Evolutionary conservation across 805 yeast genomes (phyloP).

Genomic region (Zygosaccharomyces bailii): DNA sequence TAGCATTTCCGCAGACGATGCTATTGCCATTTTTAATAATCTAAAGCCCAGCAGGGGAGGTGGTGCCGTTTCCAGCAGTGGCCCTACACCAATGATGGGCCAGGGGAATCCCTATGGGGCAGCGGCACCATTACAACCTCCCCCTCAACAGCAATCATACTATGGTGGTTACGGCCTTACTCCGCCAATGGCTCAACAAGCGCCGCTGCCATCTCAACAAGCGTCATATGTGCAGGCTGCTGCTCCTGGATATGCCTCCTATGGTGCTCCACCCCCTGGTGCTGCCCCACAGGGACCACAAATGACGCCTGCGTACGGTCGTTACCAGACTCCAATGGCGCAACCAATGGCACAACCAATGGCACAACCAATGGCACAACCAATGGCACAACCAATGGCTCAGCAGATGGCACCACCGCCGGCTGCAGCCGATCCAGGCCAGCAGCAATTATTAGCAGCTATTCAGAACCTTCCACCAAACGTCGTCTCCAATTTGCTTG

Average conservation of each 20-base stretch:
- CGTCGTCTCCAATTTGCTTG: constrained; percentile 32
- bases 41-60: constrained; percentile 24
- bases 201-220: constrained; percentile 19
- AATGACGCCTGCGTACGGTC: constrained; percentile 15
- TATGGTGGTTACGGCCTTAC: constrained; percentile 20
- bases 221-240: constrained; percentile 19
- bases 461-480: constrained; percentile 37
- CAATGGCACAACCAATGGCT: constrained; percentile 16
- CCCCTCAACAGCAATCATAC: constrained; percentile 23
- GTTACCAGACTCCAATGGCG: constrained; percentile 18
- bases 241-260: constrained; percentile 12
- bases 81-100: constrained; percentile 13
- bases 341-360: constrained; percentile 21
- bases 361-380: constrained; percentile 20
- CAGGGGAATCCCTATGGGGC: constrained; percentile 17
- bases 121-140: constrained; percentile 18
- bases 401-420: constrained; percentile 27
- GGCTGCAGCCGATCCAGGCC: constrained; percentile 28
- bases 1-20: constrained; percentile 61
- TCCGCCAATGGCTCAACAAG: constrained; percentile 20
- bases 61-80: constrained; percentile 7
- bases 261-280: constrained; percentile 20
- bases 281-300: constrained; percentile 20
- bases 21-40: constrained; percentile 44
- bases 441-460: constrained; percentile 33